These are phyloP conservation scores for Rhynchospora tenuis DNA, from an alignment of 176 grass and related monocot species.

Conservation along the genomic window DNA sequence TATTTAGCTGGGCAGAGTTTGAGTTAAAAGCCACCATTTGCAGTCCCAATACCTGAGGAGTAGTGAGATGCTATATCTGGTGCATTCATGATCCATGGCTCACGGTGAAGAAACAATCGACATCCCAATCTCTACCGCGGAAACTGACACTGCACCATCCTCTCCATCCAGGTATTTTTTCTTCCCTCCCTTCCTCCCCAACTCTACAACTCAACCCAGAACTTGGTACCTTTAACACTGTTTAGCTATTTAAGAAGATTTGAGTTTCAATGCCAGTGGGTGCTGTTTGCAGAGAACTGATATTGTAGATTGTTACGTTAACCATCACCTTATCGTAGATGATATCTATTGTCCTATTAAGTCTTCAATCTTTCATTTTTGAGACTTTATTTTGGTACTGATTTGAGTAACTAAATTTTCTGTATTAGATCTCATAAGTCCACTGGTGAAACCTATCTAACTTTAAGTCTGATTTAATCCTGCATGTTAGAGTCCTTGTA, in stretches of 20 bases:
- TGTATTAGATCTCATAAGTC: too few relatives aligned
- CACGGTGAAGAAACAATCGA: constrained; percentile 15
- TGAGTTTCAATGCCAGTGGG: not conserved
- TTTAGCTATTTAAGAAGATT: not conserved
- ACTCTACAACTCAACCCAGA: not conserved
- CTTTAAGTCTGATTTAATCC: too few relatives aligned
- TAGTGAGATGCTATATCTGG: not conserved
- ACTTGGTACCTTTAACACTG: not conserved
- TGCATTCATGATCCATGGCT: not conserved
- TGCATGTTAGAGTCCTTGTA: too few relatives aligned
- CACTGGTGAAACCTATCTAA: too few relatives aligned
- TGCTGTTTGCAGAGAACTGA: not conserved
- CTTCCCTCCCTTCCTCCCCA: not conserved
- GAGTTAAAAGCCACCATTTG: not conserved
- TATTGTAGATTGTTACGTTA: not conserved
- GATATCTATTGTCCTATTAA: not conserved
- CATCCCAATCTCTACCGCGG: constrained; percentile 1
- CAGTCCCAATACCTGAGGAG: not conserved
- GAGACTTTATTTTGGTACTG: not conserved
- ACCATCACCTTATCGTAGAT: not conserved
- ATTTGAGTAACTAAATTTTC: not conserved
- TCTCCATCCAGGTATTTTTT: constrained; percentile 12
- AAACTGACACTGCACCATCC: not conserved
- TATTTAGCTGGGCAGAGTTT: not conserved
- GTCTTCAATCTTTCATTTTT: not conserved